phyloP scores from a whole-genome alignment of 1,284 basidiomycete species.

The Heterobasidion occidentale region DNA sequence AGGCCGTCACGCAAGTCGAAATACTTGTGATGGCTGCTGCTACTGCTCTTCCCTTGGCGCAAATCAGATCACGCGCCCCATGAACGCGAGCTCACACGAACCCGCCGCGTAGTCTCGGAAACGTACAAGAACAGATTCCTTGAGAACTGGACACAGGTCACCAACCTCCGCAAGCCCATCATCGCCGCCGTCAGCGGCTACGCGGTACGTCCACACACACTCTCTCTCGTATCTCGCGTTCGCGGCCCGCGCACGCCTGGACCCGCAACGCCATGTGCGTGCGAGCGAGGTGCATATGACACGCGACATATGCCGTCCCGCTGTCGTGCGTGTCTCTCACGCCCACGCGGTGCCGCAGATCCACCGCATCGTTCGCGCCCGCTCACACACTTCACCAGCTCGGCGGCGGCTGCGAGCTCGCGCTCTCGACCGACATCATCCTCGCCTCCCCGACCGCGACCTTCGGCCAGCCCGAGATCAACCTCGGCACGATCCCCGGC shows the following conservation, averaged over 20 bases:
- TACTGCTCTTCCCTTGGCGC: neutral
- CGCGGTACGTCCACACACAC: slow-evolving; percentile 54
- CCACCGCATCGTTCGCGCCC: too few species aligned
- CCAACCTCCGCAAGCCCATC: slow-evolving; percentile 82
- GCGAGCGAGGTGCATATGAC: too few species aligned
- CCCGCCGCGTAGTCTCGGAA: slow-evolving; percentile 52
- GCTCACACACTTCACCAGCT: slow-evolving; percentile 39
- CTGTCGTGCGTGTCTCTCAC: too few species aligned
- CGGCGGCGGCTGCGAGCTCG: slow-evolving; percentile 95
- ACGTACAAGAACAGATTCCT: slow-evolving; percentile 89
- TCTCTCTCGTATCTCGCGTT: neutral
- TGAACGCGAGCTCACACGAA: neutral
- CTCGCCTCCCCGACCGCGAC: slow-evolving; percentile 89
- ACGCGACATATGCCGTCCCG: too few species aligned
- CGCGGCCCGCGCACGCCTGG: neutral
- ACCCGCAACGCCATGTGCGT: too few species aligned
- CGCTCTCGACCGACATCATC: slow-evolving; percentile 96
- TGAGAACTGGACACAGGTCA: slow-evolving; percentile 79
- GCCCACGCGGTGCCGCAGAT: too few species aligned
- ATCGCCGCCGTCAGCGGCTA: slow-evolving; percentile 96
- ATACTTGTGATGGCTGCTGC: too few species aligned
- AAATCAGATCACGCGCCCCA: neutral
- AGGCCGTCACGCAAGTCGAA: too few species aligned
- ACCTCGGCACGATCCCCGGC: slow-evolving; percentile 93
- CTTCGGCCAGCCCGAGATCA: slow-evolving; percentile 98